These are phyloP conservation scores for Durio zibethinus DNA, from an alignment of 345 rosid species.

Conservation along the genomic window DNA sequence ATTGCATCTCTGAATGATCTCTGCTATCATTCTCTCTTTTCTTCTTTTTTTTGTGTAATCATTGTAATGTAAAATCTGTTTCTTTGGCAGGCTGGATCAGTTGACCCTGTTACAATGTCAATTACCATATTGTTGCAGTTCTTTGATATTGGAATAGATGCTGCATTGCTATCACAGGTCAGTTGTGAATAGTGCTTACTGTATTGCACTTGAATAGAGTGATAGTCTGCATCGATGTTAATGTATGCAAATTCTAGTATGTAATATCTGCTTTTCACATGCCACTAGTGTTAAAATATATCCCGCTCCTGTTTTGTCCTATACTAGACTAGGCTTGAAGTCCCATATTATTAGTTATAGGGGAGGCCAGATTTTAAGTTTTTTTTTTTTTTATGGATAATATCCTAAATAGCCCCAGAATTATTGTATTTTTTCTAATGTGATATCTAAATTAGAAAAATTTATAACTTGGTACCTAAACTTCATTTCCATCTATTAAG, in stretches of 20 bases:
- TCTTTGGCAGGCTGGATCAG: conserved; percentile 80
- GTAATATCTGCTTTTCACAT: not conserved
- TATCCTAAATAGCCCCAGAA: too few relatives aligned
- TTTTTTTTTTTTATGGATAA: too few relatives aligned
- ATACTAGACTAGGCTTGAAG: not conserved
- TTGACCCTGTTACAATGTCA: conserved; percentile 90
- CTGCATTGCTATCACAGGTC: conserved; percentile 85
- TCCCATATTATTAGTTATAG: not conserved
- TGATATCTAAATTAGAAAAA: too few relatives aligned
- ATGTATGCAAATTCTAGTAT: not conserved
- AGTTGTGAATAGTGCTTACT: too few relatives aligned
- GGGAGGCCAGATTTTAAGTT: not conserved
- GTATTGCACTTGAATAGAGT: not conserved
- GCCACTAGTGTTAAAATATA: not conserved
- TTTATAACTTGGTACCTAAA: too few relatives aligned
- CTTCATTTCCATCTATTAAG: too few relatives aligned
- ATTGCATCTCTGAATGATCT: conserved; percentile 10
- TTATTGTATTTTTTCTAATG: too few relatives aligned
- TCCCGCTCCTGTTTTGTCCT: not conserved
- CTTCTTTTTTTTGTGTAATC: conserved; percentile 1
- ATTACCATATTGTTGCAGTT: conserved; percentile 83
- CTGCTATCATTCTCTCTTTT: not conserved
- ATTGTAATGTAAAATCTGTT: conserved; percentile 14
- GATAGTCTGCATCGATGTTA: not conserved
- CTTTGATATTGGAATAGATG: conserved; percentile 94